A percentile compares a stretch with the other conserved stretches of the same genome.
These are phyloP conservation scores for Backusella luteola DNA, from an alignment of 192 early-diverging fungal species.

Conservation along the genomic window DNA sequence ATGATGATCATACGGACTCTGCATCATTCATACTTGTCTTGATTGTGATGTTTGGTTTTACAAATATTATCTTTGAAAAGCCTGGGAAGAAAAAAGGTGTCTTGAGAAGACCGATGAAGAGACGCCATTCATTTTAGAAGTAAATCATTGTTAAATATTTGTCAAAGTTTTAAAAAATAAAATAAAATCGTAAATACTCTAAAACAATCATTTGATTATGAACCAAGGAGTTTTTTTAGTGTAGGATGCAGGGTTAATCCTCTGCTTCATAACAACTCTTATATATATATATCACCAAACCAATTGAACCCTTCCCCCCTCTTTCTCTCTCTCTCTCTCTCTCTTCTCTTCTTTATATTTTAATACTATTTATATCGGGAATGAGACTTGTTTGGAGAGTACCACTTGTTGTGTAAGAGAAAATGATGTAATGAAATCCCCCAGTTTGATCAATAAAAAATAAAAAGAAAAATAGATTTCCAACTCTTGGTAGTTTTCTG, in stretches of 20 bases:
- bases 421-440: background rate
- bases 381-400: background rate
- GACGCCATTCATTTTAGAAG: background rate
- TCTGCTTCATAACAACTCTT: background rate
- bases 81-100: background rate
- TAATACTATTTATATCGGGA: background rate
- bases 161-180: background rate
- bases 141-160: background rate
- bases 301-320: background rate
- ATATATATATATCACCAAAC: background rate
- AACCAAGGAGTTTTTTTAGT: background rate
- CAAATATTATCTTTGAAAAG: constrained; percentile 2
- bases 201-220: background rate
- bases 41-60: constrained; percentile 9
- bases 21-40: background rate
- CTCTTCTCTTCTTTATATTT: background rate
- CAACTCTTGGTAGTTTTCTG: background rate
- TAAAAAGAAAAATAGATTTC: background rate
- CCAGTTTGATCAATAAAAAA: background rate
- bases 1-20: background rate
- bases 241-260: background rate
- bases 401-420: constrained; percentile 7
- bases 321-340: background rate
- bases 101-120: background rate
- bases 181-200: background rate